Base-by-base conservation (phyloP, 495 filamentous ascomycete species). In the Cercophora sp. region DNA sequence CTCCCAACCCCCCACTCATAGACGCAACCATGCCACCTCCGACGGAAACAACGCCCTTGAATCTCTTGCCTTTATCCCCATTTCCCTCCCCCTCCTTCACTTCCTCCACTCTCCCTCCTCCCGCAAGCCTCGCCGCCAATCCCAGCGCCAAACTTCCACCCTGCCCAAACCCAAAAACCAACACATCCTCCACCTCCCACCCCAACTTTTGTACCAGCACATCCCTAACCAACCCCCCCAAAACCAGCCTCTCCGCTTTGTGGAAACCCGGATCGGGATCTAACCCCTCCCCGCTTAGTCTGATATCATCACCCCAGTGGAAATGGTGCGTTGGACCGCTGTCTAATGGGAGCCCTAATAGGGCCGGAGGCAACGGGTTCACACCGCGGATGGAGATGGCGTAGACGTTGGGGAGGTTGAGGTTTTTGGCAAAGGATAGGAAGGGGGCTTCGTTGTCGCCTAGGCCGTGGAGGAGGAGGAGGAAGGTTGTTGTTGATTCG, bases 221-320 rank as follows among this genome's bases (percentile, higher is more conserved):
- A 5, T 79, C 74, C 10, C 77, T 71, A 0, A 96, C 67, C 0
- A 94, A 54, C n/a, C 74, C 71, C 0, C 77, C 65, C 20, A 79
- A 49, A 3, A 92, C 57, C 3, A 85, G 37, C 5, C 57, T 46
- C 20, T 69, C 70, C 0, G 83, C 71, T 10, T 73, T 76, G 16
- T 70, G 64, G 57, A 96, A 92, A 0, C 91, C 90, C 0, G 87
- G 81, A 60, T 96, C 92, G 20, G 84, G 72, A 39, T 96, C 89
- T 26, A 96, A 70, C 0, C 76, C 79, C 1, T 79, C 1, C 69
- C 57, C 4, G 70, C 56, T 81, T 42, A 96, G 81, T 2, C 77
- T 61, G 26, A 98, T 68, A 62, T 98, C 92, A 66, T 97, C 88
- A 44, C 91, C 91, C 92, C 91, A 97, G 70, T 96, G 90, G 64